These are phyloP conservation scores for Trichosporon sp. DNA, from an alignment of 1,284 basidiomycete species.

Conservation along the genomic window DNA sequence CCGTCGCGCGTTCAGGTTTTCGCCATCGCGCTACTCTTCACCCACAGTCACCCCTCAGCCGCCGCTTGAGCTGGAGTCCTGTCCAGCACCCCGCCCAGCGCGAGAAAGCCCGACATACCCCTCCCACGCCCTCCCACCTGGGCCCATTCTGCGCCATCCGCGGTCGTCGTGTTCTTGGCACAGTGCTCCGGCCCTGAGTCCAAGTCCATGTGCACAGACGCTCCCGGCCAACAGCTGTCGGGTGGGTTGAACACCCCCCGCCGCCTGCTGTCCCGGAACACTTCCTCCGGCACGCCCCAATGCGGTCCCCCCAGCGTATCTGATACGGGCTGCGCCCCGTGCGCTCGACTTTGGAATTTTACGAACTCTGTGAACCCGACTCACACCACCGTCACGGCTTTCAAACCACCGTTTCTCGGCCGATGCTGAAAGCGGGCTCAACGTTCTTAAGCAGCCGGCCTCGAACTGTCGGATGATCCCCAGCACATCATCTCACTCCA, in stretches of 20 bases:
- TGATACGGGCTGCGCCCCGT: background rate
- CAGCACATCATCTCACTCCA: background rate
- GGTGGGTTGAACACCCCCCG: background rate
- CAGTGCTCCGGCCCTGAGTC: background rate
- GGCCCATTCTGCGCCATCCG: background rate
- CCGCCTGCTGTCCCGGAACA: background rate
- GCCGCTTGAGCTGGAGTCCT: background rate
- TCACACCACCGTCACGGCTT: background rate
- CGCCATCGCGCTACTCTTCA: background rate
- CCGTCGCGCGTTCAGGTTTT: background rate
- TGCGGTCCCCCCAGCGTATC: background rate
- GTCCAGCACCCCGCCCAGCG: background rate
- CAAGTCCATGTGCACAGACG: background rate
- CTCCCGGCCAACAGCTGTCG: background rate
- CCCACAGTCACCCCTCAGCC: no score
- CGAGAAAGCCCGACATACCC: background rate
- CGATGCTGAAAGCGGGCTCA: background rate
- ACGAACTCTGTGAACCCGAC: background rate
- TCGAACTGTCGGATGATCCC: background rate
- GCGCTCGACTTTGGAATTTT: background rate
- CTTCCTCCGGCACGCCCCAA: background rate
- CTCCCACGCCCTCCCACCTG: background rate
- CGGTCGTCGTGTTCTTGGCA: background rate
- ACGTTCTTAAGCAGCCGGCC: slow-evolving; percentile 6
- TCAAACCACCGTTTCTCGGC: background rate